Conservation (phyloP, 768 basidiomycete species). For the Daedaleopsis nitida region DNA sequence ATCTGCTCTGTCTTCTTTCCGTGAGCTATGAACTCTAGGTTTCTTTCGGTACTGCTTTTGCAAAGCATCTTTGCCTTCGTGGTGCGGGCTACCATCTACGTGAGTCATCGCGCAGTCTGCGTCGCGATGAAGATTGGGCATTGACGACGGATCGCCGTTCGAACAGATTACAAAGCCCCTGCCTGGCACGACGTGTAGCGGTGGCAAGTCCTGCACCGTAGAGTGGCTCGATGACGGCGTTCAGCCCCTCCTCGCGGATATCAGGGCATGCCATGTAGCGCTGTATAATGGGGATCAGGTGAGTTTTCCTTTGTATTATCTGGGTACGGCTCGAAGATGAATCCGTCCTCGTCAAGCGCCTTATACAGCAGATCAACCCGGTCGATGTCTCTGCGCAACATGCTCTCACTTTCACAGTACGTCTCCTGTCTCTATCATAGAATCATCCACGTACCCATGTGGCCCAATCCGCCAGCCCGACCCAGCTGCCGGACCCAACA, state of each 20-base stretch:
- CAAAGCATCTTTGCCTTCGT: conserved; percentile 10
- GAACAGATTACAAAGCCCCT: conserved; percentile 51
- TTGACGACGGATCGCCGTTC: not conserved
- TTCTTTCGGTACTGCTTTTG: conserved; percentile 14
- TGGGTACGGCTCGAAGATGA: not conserved
- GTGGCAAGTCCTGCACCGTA: conserved; percentile 54
- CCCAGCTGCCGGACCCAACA: conserved; percentile 56
- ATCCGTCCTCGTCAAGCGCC: conserved; percentile 37
- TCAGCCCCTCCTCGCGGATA: conserved; percentile 45
- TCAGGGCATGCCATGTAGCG: conserved; percentile 57
- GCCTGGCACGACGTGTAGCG: conserved; percentile 48
- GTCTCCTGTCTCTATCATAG: conserved; percentile 18
- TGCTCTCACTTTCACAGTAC: conserved; percentile 60
- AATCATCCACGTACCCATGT: not conserved
- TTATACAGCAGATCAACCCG: conserved; percentile 58
- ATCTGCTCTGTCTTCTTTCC: not conserved
- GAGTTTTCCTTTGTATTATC: conserved; percentile 21
- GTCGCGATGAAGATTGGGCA: not conserved
- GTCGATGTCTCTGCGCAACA: conserved; percentile 51
- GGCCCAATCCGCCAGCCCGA: conserved; percentile 44
- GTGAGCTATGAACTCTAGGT: not conserved
- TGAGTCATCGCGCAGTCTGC: conserved; percentile 28
- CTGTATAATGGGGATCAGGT: conserved; percentile 62
- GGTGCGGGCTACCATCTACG: conserved; percentile 44
- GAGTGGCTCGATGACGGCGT: conserved; percentile 67